phyloP scores from a whole-genome alignment of 2,329 filamentous ascomycete species.

The Ascochyta rabiei region DNA sequence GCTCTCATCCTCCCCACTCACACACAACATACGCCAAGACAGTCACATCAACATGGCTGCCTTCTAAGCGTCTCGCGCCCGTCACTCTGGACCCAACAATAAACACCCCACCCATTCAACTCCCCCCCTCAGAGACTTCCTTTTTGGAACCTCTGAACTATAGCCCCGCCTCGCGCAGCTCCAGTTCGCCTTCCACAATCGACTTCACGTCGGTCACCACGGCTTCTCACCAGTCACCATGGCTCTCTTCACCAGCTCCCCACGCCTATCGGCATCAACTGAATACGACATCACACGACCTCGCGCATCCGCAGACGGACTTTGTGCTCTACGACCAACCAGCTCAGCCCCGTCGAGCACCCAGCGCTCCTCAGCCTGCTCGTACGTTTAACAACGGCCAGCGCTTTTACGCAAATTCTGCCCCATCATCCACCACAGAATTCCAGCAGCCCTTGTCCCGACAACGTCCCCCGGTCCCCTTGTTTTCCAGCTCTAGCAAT shows the following conservation, averaged over 20 bases:
- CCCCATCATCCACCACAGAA: conserved; percentile 64
- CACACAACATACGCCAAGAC: conserved; percentile 34
- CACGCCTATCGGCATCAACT: conserved; percentile 59
- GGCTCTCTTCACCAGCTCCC: conserved; percentile 71
- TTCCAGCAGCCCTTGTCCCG: conserved; percentile 61
- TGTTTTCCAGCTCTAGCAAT: conserved; percentile 68
- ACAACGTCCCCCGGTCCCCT: conserved; percentile 71
- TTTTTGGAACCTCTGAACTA: conserved; percentile 66
- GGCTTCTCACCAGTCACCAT: conserved; percentile 76
- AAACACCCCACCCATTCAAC: conserved; percentile 35
- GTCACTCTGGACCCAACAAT: conserved; percentile 41
- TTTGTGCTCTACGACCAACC: conserved; percentile 75
- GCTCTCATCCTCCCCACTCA: conserved; percentile 33
- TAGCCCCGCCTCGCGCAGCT: conserved; percentile 66
- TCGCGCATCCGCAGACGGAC: conserved; percentile 66
- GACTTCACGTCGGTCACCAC: conserved; percentile 80
- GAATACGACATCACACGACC: conserved; percentile 50
- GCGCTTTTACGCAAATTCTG: conserved; percentile 72
- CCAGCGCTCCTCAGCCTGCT: conserved; percentile 60
- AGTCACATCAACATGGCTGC: conserved; percentile 46
- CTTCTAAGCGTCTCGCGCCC: conserved; percentile 44
- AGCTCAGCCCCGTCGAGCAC: conserved; percentile 55
- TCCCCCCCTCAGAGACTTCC: conserved; percentile 48
- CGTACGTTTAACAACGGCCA: conserved; percentile 64
- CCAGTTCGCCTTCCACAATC: conserved; percentile 62